Conservation (phyloP, 2,329 filamentous ascomycete species). For the Pseudomassariella vexata region DNA sequence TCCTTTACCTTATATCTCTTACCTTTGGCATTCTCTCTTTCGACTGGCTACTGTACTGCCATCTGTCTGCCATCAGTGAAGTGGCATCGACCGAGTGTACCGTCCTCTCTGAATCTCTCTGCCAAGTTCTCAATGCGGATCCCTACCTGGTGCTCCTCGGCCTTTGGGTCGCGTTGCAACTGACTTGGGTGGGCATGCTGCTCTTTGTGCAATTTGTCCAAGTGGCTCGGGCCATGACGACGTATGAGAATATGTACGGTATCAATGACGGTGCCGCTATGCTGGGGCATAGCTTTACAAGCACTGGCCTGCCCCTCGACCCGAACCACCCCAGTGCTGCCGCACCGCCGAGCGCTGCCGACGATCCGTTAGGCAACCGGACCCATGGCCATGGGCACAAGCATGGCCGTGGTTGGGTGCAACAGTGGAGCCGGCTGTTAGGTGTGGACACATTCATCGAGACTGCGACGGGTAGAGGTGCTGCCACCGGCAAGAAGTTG, state of each 20-base stretch:
- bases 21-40: slow-evolving; percentile 69
- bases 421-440: slow-evolving; percentile 77
- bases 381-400: slow-evolving; percentile 40
- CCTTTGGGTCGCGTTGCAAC: slow-evolving; percentile 75
- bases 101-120: slow-evolving; percentile 69
- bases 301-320: slow-evolving; percentile 68
- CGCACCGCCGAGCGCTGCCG: slow-evolving; percentile 34
- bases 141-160: slow-evolving; percentile 76
- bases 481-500: slow-evolving; percentile 48
- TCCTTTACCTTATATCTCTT: slow-evolving; percentile 78
- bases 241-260: slow-evolving; percentile 92
- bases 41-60: slow-evolving; percentile 66
- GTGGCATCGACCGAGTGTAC: slow-evolving; percentile 58
- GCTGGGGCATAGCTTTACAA: slow-evolving; percentile 70
- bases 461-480: slow-evolving; percentile 79
- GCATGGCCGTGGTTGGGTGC: slow-evolving; percentile 61
- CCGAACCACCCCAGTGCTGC: slow-evolving; percentile 57
- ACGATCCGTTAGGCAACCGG: slow-evolving; percentile 30
- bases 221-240: slow-evolving; percentile 87
- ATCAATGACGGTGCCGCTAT: slow-evolving; percentile 52
- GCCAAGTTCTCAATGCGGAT: slow-evolving; percentile 72
- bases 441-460: slow-evolving; percentile 92
- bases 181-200: slow-evolving; percentile 97
- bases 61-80: slow-evolving; percentile 55
- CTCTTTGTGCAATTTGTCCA: slow-evolving; percentile 91